Percentiles rank a stretch among this genome's conserved stretches.
These are phyloP conservation scores for Scedosporium boydii DNA, from an alignment of 2,329 filamentous ascomycete genomes.

Conservation along the genomic window DNA sequence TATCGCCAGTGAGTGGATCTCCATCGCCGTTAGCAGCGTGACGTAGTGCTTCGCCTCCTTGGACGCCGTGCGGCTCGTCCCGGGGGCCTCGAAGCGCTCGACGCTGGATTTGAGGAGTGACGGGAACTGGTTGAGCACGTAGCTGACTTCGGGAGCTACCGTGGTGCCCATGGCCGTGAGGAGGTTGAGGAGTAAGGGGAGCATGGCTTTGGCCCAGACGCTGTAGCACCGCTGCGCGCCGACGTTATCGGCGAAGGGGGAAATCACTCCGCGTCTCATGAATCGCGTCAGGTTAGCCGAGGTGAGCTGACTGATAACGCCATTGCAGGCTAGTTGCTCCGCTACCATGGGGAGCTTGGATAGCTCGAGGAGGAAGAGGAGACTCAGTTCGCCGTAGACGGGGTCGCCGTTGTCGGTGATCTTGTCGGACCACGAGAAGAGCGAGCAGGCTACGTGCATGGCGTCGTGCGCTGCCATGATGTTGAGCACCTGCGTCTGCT, in stretches of 20 bases:
- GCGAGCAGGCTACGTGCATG: constrained; percentile 69
- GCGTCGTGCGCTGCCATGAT: constrained; percentile 63
- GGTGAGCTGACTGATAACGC: constrained; percentile 68
- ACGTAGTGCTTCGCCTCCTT: constrained; percentile 50
- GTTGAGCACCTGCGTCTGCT: constrained; percentile 60
- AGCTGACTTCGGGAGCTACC: constrained; percentile 73
- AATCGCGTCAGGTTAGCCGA: constrained; percentile 71
- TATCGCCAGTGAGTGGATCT: constrained; percentile 70
- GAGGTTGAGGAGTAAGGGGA: constrained; percentile 83
- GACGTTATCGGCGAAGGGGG: constrained; percentile 66
- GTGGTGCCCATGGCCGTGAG: constrained; percentile 72
- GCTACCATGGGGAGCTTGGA: constrained; percentile 73
- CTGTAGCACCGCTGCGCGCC: constrained; percentile 66
- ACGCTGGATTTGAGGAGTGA: constrained; percentile 65
- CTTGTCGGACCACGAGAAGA: constrained; percentile 91
- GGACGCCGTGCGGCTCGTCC: constrained; percentile 39
- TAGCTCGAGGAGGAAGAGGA: constrained; percentile 80
- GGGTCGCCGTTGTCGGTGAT: constrained; percentile 72
- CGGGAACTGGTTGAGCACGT: constrained; percentile 84
- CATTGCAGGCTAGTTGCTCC: constrained; percentile 83
- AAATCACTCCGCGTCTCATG: constrained; percentile 61
- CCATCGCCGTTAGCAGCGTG: constrained; percentile 62
- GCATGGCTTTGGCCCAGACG: constrained; percentile 81
- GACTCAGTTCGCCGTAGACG: constrained; percentile 84
- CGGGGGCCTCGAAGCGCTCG: constrained; percentile 57